Base-by-base conservation (phyloP, 2,329 filamentous ascomycete species). In the Mycosphaerella arachidis region DNA sequence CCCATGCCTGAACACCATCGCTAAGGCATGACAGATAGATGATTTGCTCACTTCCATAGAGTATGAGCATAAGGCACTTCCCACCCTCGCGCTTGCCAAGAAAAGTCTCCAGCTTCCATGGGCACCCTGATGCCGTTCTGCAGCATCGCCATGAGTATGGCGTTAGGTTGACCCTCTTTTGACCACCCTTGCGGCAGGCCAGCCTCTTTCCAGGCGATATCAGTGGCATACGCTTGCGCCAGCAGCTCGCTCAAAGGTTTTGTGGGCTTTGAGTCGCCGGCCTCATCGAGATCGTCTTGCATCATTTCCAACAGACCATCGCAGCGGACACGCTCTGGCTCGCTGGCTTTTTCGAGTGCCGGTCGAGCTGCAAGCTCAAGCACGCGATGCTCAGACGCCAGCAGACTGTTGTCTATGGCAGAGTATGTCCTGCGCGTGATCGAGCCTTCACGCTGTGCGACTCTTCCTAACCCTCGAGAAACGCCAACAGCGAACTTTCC, bases 401-500 rank as follows among this genome's bases (percentile, higher is more conserved):
- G 10, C 4, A 40, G 27, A 1, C 24, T 24, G 24, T 24, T 24
- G 24, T 24, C 24, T 3, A 24, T 24, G 24, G 24, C 24, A 24
- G 24, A 3, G 1, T 24, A 2, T 24, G 4, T 12, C 10, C 8
- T 16, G 35, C 35, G 16, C 12, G 18, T 18, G n/a, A 16, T 4
- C 8, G 13, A 7, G 4, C 18, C 40, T 43, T 18, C 8, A n/a
- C 4, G 40, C 4, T 4, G 5, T n/a, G 13, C 4, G 6, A 13
- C n/a, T 43, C 18, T 43, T 8, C 13, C 6, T n/a, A 43, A 18
- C 8, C 40, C 40, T 18, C 16, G 40, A n/a, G 40, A n/a, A 20
- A 65, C 29, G n/a, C 68, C 67, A 24, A 67, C 53, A 13, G 58
- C 68, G 52, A 71, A 70, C 51, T 68, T 70, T 9, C 63, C 66